phyloP scores from a whole-genome alignment of 2,329 filamentous ascomycete species.

The Zarea fungicola region DNA sequence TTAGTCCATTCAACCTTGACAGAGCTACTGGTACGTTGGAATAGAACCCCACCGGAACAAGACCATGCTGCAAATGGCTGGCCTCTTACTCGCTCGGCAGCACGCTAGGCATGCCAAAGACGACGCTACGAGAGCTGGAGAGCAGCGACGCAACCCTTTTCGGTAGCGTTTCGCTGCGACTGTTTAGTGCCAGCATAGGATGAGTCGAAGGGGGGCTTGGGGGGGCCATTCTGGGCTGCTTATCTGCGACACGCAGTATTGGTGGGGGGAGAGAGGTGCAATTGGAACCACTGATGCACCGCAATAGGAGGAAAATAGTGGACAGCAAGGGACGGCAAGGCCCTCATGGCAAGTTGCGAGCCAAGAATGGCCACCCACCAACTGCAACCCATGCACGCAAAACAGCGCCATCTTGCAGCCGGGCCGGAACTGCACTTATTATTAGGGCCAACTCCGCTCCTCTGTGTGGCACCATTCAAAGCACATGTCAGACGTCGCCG shows the following conservation, averaged over 20 bases:
- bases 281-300: no score
- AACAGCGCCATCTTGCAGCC: constrained; percentile 5
- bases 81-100: constrained; percentile 5
- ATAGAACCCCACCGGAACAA: constrained; percentile 2
- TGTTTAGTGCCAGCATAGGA: no score
- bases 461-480: background rate
- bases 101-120: constrained; percentile 1
- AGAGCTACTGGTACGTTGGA: no score
- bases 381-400: no score
- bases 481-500: constrained; percentile 22
- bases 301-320: background rate
- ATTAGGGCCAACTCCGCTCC: constrained; percentile 3
- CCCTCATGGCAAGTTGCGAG: no score
- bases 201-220: no score
- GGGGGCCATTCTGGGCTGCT: no score
- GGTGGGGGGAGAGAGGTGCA: constrained; percentile 1
- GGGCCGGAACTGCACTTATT: constrained; percentile 8
- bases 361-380: no score
- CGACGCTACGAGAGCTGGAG: constrained; percentile 3
- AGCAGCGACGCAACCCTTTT: background rate
- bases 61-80: constrained; percentile 2
- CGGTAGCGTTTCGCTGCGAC: background rate
- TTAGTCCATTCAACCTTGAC: no score
- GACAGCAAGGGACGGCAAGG: no score
- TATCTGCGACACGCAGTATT: constrained; percentile 13